Percentiles rank a stretch among this genome's conserved stretches.
phyloP scores from a whole-genome alignment of 2,329 filamentous ascomycete genomes.

The Colletotrichum lupini region DNA sequence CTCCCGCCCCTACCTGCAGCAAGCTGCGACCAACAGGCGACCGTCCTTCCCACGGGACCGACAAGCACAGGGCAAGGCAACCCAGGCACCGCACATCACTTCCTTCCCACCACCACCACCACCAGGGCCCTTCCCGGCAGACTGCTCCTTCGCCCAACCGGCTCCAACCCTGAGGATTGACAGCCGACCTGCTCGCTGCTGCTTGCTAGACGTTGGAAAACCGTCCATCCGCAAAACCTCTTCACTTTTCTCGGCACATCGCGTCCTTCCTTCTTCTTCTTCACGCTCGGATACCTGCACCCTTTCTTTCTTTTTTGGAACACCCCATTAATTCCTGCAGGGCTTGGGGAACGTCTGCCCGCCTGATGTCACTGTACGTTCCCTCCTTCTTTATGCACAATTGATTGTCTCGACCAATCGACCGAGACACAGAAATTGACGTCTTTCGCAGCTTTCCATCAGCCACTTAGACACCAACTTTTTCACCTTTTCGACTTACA shows the following conservation, averaged over 20 bases:
- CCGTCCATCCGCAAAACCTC: slow-evolving; percentile 27
- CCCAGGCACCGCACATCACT: background rate
- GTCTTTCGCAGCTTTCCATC: slow-evolving; percentile 27
- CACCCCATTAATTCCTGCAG: slow-evolving; percentile 19
- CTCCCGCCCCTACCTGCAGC: background rate
- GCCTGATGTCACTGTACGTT: slow-evolving; percentile 34
- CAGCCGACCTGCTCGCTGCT: background rate
- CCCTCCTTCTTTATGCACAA: background rate
- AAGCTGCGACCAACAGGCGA: slow-evolving; percentile 21
- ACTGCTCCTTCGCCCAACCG: slow-evolving; percentile 19
- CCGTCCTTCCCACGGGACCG: background rate
- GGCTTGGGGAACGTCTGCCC: slow-evolving; percentile 8
- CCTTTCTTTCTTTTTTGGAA: background rate
- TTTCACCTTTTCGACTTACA: background rate
- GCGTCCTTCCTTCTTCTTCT: slow-evolving; percentile 20
- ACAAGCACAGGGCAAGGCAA: background rate
- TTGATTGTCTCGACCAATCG: slow-evolving; percentile 18
- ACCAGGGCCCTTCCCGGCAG: slow-evolving; percentile 31
- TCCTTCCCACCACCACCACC: slow-evolving; percentile 12
- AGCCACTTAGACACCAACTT: slow-evolving; percentile 15
- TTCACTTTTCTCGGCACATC: slow-evolving; percentile 21
- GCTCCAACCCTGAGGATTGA: slow-evolving; percentile 24
- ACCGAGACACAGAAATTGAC: slow-evolving; percentile 15
- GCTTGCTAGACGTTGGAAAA: slow-evolving; percentile 6
- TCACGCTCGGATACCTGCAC: slow-evolving; percentile 8